phyloP scores from a whole-genome alignment of 2,329 filamentous ascomycete species.

The Penicillium sclerotigenum region DNA sequence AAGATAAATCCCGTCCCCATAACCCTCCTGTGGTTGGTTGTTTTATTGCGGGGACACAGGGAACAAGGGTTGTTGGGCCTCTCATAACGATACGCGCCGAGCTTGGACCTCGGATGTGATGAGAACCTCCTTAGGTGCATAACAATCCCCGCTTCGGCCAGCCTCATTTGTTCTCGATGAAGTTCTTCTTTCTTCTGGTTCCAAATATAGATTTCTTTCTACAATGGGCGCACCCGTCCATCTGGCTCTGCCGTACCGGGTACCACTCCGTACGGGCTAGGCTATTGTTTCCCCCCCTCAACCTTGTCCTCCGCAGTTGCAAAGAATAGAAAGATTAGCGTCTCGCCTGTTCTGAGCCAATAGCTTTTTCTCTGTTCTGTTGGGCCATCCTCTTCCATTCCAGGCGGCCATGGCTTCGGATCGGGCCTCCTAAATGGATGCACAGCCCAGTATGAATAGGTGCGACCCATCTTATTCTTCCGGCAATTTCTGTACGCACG shows the following conservation, averaged over 20 bases:
- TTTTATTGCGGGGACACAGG: conserved; percentile 14
- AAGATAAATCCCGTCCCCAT: conserved; percentile 5
- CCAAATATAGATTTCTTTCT: conserved; percentile 24
- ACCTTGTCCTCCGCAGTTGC: conserved; percentile 24
- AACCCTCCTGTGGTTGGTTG: conserved; percentile 11
- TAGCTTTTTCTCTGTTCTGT: conserved; percentile 12
- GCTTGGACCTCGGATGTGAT: conserved; percentile 33
- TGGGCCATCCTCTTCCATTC: conserved; percentile 17
- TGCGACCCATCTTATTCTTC: conserved; percentile 18
- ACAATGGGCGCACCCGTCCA: background rate
- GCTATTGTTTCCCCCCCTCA: conserved; percentile 12
- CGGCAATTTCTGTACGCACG: background rate
- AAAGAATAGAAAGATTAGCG: conserved; percentile 30
- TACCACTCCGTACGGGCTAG: conserved; percentile 9
- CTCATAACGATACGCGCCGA: conserved; percentile 32
- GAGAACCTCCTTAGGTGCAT: conserved; percentile 29
- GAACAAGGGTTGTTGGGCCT: conserved; percentile 11
- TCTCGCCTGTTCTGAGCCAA: conserved; percentile 16
- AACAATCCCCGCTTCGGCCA: conserved; percentile 20
- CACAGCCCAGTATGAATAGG: conserved; percentile 39
- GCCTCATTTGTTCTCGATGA: conserved; percentile 11
- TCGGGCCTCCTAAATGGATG: conserved; percentile 27
- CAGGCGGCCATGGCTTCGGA: conserved; percentile 29
- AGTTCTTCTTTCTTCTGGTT: conserved; percentile 18
- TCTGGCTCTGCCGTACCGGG: conserved; percentile 15